Conservation (phyloP, 1,284 basidiomycete genomes). For the Earliella scabrosa region DNA sequence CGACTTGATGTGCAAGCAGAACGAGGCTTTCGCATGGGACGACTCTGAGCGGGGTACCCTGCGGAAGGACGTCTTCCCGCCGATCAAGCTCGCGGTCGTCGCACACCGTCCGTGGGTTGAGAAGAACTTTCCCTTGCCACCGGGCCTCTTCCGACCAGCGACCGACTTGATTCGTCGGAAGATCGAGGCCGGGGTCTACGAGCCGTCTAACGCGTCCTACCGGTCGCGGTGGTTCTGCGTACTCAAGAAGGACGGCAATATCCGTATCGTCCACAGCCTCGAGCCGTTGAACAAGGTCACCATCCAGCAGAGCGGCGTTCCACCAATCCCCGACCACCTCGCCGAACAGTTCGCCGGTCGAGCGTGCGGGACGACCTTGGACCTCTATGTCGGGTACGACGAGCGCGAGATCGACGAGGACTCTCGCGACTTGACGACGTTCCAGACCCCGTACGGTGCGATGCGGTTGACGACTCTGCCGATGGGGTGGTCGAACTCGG, state of each 20-base stretch:
- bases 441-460: too few species aligned
- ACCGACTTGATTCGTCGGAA: constrained; percentile 36
- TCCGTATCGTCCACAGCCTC: constrained; percentile 37
- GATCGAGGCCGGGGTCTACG: too few species aligned
- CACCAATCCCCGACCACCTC: constrained; percentile 34
- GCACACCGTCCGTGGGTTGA: constrained; percentile 37
- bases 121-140: constrained; percentile 44
- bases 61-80: constrained; percentile 36
- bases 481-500: too few species aligned
- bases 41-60: constrained; percentile 38
- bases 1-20: too few species aligned
- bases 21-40: constrained; percentile 39
- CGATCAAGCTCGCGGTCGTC: constrained; percentile 1
- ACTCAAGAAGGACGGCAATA: constrained; percentile 40
- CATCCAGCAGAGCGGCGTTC: constrained; percentile 33
- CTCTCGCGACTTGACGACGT: too few species aligned
- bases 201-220: too few species aligned
- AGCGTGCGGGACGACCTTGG: too few species aligned
- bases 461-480: too few species aligned
- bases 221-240: too few species aligned
- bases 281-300: constrained; percentile 37
- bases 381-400: too few species aligned
- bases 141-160: constrained; percentile 39
- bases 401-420: too few species aligned
- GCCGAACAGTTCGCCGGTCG: too few species aligned